phyloP scores from a whole-genome alignment of 768 basidiomycete species.

The Tricholoma matsutake region DNA sequence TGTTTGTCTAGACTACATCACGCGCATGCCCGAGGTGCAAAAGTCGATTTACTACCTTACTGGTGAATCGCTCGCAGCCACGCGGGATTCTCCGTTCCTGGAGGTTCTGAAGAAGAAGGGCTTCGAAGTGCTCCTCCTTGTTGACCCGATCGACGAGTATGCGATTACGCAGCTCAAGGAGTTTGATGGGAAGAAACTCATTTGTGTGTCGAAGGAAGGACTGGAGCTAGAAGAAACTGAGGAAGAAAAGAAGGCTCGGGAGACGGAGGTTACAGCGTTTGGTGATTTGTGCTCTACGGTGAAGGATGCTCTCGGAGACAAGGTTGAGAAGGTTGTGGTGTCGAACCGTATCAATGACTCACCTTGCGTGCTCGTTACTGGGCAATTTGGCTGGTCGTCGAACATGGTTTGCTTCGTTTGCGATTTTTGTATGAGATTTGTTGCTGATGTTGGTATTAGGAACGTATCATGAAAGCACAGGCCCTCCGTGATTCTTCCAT shows the following conservation, averaged over 20 bases:
- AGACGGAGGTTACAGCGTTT: conserved; percentile 81
- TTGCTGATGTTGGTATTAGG: conserved; percentile 36
- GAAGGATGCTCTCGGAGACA: conserved; percentile 98
- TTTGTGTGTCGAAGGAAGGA: conserved; percentile 98
- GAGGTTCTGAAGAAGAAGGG: conserved; percentile 99
- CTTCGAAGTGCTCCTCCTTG: conserved; percentile 95
- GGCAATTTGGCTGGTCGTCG: conserved; percentile 99
- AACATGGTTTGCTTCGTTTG: conserved; percentile 72
- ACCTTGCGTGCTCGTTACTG: conserved; percentile 95
- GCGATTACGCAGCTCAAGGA: conserved; percentile 99
- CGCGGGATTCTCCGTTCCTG: conserved; percentile 96
- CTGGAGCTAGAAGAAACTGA: conserved; percentile 99
- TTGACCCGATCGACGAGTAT: conserved; percentile 99
- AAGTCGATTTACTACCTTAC: conserved; percentile 99
- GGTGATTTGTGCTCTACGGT: conserved; percentile 88
- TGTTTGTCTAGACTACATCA: conserved; percentile 81
- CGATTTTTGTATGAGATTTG: background rate
- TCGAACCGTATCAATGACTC: conserved; percentile 98
- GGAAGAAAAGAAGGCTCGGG: conserved; percentile 90
- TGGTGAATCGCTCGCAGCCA: conserved; percentile 90
- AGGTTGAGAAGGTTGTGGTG: conserved; percentile 98
- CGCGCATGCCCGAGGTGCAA: conserved; percentile 98
- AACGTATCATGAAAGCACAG: conserved; percentile 99
- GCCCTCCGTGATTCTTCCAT: conserved; percentile 94
- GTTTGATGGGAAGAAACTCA: conserved; percentile 95